phyloP scores from a whole-genome alignment of 495 filamentous ascomycete genomes.

The Clohesyomyces aquaticus region DNA sequence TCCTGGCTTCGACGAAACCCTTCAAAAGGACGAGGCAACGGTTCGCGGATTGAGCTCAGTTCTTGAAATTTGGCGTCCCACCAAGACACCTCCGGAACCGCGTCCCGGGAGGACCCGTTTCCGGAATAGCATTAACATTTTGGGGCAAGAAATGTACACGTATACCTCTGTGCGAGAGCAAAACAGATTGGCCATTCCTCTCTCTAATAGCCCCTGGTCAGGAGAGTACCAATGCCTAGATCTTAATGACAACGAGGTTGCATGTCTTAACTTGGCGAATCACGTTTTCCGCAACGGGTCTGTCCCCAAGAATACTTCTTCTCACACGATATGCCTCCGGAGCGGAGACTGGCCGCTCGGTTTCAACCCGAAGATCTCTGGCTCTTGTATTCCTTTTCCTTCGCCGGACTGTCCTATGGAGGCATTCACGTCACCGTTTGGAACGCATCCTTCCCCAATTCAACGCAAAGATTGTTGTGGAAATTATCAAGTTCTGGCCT shows the following conservation, averaged over 20 bases:
- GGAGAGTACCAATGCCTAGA: background rate
- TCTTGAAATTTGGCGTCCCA: no score
- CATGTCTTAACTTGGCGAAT: background rate
- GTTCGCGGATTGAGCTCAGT: no score
- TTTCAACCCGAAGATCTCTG: no score
- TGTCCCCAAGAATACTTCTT: background rate
- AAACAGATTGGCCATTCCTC: background rate
- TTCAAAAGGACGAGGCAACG: no score
- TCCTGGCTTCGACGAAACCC: no score
- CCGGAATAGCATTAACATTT: no score
- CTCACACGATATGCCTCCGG: no score
- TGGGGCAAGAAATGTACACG: background rate
- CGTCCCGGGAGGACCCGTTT: no score
- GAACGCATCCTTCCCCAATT: constrained; percentile 15
- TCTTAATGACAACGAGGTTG: background rate
- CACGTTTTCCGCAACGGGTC: background rate
- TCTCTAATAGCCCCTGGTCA: no score
- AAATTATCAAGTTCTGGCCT: constrained; percentile 4
- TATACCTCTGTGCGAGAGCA: background rate
- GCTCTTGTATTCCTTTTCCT: background rate
- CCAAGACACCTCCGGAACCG: no score
- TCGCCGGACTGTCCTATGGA: constrained; percentile 6
- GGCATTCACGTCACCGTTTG: constrained; percentile 14
- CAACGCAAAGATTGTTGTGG: constrained; percentile 7
- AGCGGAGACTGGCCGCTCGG: no score